phyloP scores from a whole-genome alignment of 192 early-diverging fungal species.

The Gonapodya sp. region DNA sequence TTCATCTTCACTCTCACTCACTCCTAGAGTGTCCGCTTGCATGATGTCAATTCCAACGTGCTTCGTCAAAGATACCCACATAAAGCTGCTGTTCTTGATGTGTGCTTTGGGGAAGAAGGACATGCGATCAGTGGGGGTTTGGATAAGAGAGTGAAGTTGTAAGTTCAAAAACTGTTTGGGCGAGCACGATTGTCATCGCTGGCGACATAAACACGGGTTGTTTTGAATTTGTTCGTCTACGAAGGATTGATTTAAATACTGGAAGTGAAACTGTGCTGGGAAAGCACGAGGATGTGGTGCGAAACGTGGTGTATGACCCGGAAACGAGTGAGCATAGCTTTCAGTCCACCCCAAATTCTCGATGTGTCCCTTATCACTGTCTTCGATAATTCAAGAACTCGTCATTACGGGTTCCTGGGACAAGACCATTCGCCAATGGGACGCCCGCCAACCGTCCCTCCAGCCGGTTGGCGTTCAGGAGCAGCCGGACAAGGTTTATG shows the following conservation, averaged over 20 bases:
- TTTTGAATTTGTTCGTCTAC: background rate
- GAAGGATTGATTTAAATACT: conserved; percentile 56
- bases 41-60: conserved; percentile 61
- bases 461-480: conserved; percentile 27
- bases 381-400: conserved; percentile 27
- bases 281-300: conserved; percentile 67
- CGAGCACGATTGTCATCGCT: background rate
- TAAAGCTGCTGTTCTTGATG: conserved; percentile 66
- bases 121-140: conserved; percentile 67
- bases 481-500: conserved; percentile 71
- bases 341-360: conserved; percentile 17
- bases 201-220: no score
- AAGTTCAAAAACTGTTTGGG: conserved; percentile 13
- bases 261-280: conserved; percentile 52
- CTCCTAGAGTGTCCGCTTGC: conserved; percentile 63
- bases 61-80: conserved; percentile 47
- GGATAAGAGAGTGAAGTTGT: conserved; percentile 56
- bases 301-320: conserved; percentile 46
- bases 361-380: background rate
- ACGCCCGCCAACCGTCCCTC: conserved; percentile 36
- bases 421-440: conserved; percentile 68
- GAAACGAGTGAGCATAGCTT: conserved; percentile 24
- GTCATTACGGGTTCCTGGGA: conserved; percentile 92
- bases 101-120: conserved; percentile 52
- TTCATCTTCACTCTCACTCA: background rate